A percentile compares a stretch with the other conserved stretches of the same genome.
These are phyloP conservation scores for Onygena corvina DNA, from an alignment of 2,329 filamentous ascomycete species.

Conservation along the genomic window DNA sequence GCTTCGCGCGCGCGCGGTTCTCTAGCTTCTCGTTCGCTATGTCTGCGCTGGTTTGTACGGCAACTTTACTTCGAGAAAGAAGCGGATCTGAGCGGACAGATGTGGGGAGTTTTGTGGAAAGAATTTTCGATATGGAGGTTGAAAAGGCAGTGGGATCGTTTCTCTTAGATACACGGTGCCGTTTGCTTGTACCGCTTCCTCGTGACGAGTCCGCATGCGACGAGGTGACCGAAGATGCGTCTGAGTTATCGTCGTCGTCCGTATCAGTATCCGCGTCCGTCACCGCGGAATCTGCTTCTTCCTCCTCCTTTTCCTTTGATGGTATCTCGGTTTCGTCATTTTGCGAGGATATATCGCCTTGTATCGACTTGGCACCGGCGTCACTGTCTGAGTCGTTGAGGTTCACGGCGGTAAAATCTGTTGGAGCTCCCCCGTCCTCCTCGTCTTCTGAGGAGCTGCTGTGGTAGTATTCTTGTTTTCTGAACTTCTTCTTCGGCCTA, in stretches of 20 bases:
- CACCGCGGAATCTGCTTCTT: conserved; percentile 20
- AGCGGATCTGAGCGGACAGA: conserved; percentile 79
- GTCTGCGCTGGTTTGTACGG: conserved; percentile 58
- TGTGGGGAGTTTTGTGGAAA: conserved; percentile 74
- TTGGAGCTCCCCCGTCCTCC: conserved; percentile 38
- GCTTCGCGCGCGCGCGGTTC: conserved; percentile 62
- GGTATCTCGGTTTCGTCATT: not conserved
- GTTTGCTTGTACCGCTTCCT: conserved; percentile 23
- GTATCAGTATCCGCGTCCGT: conserved; percentile 19
- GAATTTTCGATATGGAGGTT: conserved; percentile 83
- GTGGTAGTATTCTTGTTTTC: conserved; percentile 52
- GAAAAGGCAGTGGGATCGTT: conserved; percentile 88
- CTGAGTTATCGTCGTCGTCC: conserved; percentile 19
- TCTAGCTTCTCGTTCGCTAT: conserved; percentile 68
- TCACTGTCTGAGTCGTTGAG: conserved; percentile 13
- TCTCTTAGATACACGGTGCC: conserved; percentile 48
- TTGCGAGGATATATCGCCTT: conserved; percentile 20
- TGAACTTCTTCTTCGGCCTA: conserved; percentile 46
- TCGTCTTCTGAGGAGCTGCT: conserved; percentile 49
- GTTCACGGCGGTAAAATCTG: conserved; percentile 15
- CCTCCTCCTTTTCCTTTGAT: conserved; percentile 21
- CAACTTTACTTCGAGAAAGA: conserved; percentile 68
- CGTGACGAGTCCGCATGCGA: conserved; percentile 32
- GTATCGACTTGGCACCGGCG: conserved; percentile 15
- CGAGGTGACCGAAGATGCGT: conserved; percentile 25